These are phyloP conservation scores for Emmonsiellopsis sp. DNA, from an alignment of 2,329 filamentous ascomycete species.

Conservation along the genomic window DNA sequence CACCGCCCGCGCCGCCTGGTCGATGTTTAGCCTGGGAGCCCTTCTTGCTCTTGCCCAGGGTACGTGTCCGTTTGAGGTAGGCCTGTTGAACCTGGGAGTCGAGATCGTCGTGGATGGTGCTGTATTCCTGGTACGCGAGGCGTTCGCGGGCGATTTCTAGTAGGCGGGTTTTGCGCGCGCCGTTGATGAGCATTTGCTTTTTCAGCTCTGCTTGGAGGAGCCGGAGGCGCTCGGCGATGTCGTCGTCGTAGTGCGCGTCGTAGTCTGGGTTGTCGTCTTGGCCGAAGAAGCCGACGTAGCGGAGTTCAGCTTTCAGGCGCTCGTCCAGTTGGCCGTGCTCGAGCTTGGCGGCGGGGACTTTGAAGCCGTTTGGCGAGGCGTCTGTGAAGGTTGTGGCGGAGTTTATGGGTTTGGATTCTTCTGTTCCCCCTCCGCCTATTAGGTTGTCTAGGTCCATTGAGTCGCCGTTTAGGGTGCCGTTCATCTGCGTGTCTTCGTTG, in stretches of 20 bases:
- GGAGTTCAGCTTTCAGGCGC: conserved; percentile 80
- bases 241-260: conserved; percentile 84
- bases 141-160: conserved; percentile 82
- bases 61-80: conserved; percentile 90
- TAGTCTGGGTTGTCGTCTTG: conserved; percentile 65
- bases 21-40: conserved; percentile 54
- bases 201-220: conserved; percentile 75
- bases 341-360: conserved; percentile 66
- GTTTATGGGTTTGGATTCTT: conserved; percentile 37
- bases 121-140: conserved; percentile 95
- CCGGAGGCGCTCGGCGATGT: conserved; percentile 81
- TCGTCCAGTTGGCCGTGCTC: conserved; percentile 85
- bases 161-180: conserved; percentile 77
- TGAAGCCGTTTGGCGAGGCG: conserved; percentile 66
- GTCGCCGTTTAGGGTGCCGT: conserved; percentile 35
- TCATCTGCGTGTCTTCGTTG: conserved; percentile 29
- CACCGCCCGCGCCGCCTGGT: conserved; percentile 62
- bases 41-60: conserved; percentile 89
- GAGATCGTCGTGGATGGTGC: conserved; percentile 91
- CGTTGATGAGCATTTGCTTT: conserved; percentile 77
- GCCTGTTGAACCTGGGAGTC: conserved; percentile 91
- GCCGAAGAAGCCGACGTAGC: conserved; percentile 79
- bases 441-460: conserved; percentile 40
- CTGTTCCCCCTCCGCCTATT: conserved; percentile 37
- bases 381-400: conserved; percentile 75